Conservation (phyloP, 2,329 filamentous ascomycete genomes). For the Pseudogymnoascus sp. region DNA sequence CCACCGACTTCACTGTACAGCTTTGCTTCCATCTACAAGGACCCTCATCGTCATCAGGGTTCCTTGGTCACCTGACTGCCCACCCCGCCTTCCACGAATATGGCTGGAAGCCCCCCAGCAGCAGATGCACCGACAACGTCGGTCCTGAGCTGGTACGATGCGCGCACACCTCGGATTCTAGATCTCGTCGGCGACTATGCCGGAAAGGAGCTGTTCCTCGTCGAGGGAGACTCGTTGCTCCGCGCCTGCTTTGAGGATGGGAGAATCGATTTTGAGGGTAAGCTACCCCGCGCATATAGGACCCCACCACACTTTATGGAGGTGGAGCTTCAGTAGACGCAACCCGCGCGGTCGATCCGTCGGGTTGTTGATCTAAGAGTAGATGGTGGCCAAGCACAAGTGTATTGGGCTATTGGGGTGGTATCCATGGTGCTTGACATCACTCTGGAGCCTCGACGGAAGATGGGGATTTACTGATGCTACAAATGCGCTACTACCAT, state of each 20-base stretch:
- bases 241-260: conserved; percentile 53
- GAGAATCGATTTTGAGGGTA: conserved; percentile 54
- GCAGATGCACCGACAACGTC: conserved; percentile 8
- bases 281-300: conserved; percentile 12
- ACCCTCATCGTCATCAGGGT: conserved; percentile 4
- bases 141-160: conserved; percentile 33
- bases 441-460: background rate
- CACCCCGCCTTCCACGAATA: conserved; percentile 5
- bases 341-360: background rate
- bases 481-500: background rate
- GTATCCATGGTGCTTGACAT: background rate
- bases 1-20: background rate
- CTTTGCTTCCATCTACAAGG: conserved; percentile 5
- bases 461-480: conserved; percentile 5
- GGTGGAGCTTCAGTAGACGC: background rate
- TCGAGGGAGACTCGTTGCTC: conserved; percentile 68
- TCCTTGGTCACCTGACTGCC: conserved; percentile 4
- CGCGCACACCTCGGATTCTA: conserved; percentile 38
- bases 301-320: background rate
- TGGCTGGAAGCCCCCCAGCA: conserved; percentile 2
- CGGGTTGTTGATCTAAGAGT: background rate
- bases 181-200: conserved; percentile 71
- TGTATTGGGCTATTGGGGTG: background rate
- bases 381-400: background rate
- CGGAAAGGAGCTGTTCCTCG: conserved; percentile 62